Evolutionary conservation across 2,329 filamentous ascomycete genomes (phyloP).

Genomic region (Iodosphaeria phyllophila): DNA sequence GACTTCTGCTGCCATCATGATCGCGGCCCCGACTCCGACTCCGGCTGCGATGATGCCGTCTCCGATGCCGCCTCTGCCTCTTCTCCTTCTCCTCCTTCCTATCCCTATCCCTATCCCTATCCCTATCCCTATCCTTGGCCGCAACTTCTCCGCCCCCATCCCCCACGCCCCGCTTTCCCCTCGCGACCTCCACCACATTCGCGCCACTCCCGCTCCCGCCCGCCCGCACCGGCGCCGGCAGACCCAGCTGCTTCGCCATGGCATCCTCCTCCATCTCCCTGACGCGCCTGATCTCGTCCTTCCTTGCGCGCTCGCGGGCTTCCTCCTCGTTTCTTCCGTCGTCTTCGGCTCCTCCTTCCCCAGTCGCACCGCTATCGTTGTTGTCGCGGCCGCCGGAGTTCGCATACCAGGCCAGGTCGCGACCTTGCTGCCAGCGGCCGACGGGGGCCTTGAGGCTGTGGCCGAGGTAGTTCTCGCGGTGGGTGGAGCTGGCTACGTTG

Average conservation of each 20-base stretch:
- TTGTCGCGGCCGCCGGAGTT: constrained; percentile 37
- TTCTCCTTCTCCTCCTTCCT: constrained; percentile 10
- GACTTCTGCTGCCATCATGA: constrained; percentile 2
- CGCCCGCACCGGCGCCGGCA: constrained; percentile 49
- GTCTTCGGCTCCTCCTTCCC: too few relatives aligned
- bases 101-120: constrained; percentile 3
- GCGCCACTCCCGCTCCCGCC: constrained; percentile 37
- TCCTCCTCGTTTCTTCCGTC: constrained; percentile 34
- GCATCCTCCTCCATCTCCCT: constrained; percentile 92
- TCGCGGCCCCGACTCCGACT: constrained; percentile 13
- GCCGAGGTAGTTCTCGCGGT: constrained; percentile 79
- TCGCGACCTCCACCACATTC: constrained; percentile 58
- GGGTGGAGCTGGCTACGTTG: constrained; percentile 68
- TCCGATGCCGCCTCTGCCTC: constrained; percentile 15
- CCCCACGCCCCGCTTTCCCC: constrained; percentile 15
- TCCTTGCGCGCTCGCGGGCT: constrained; percentile 38
- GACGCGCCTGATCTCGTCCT: constrained; percentile 61
- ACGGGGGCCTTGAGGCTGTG: constrained; percentile 86
- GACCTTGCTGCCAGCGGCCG: constrained; percentile 75
- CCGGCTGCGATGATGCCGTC: constrained; percentile 14
- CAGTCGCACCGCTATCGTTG: too few relatives aligned
- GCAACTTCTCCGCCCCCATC: constrained; percentile 5
- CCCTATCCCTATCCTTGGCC: constrained; percentile 5
- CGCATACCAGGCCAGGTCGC: constrained; percentile 46
- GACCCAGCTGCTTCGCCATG: constrained; percentile 62